Conservation (phyloP, 352 stramenopile species). For the Pythium phragmitis region DNA sequence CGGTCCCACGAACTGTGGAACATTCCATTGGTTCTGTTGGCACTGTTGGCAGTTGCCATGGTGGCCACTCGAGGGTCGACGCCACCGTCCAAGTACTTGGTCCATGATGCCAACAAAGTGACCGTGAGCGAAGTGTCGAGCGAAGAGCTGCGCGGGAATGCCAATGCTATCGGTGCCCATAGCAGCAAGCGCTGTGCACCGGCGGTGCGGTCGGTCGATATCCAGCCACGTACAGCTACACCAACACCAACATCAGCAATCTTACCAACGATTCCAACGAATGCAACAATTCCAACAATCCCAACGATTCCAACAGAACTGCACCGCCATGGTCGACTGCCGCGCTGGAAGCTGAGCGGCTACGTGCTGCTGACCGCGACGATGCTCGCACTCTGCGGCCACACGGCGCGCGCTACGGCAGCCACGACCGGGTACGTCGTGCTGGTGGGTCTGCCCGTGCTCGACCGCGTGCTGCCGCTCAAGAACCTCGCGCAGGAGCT, state of each 20-base stretch:
- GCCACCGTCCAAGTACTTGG: background rate
- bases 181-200: background rate
- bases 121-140: conserved; percentile 26
- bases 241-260: background rate
- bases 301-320: conserved; percentile 9
- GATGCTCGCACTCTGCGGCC: conserved; percentile 12
- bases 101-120: conserved; percentile 7
- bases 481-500: conserved; percentile 77
- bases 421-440: conserved; percentile 61
- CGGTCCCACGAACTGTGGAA: background rate
- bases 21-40: background rate
- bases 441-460: conserved; percentile 80
- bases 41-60: background rate
- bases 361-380: conserved; percentile 16
- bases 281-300: background rate
- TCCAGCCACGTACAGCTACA: conserved; percentile 13
- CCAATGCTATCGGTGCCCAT: background rate
- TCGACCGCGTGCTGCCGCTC: conserved; percentile 81
- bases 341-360: conserved; percentile 14
- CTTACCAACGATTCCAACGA: background rate
- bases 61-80: background rate
- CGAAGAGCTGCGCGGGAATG: conserved; percentile 10
- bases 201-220: conserved; percentile 26
- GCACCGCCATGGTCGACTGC: background rate
- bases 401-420: conserved; percentile 10